phyloP scores from a whole-genome alignment of 768 basidiomycete species.

The Amanita phalloides region DNA sequence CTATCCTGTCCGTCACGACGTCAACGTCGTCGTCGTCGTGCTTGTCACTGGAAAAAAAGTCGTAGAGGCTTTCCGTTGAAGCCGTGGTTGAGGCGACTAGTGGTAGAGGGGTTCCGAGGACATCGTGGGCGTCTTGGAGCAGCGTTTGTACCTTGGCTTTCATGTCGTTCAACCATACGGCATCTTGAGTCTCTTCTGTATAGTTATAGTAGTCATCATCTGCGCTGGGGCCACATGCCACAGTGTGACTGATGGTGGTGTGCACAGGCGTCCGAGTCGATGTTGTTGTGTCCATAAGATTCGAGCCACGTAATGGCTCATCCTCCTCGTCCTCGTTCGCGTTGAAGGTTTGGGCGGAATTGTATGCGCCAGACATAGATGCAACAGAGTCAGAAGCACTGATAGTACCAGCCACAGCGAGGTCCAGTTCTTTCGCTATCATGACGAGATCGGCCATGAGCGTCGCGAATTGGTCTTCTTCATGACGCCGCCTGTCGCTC shows the following conservation, averaged over 20 bases:
- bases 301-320: not conserved
- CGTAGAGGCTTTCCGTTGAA: not conserved
- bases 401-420: not conserved
- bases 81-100: not conserved
- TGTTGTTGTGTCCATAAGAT: not conserved
- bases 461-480: not conserved
- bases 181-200: not conserved
- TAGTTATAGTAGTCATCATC: not conserved
- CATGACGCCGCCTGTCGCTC: conserved; percentile 1
- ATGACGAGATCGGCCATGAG: conserved; percentile 2
- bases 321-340: not conserved
- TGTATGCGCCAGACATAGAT: not conserved
- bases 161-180: not conserved
- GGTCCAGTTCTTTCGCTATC: conserved; percentile 3
- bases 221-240: no score
- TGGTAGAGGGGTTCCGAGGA: not conserved
- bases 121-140: not conserved
- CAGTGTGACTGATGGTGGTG: not conserved
- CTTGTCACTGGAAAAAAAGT: not conserved
- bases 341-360: not conserved
- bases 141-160: conserved; percentile 4
- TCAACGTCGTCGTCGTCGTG: not conserved
- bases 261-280: not conserved
- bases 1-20: no score
- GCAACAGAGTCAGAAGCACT: not conserved